Conservation (phyloP, 2,329 filamentous ascomycete genomes). For the Westerdykella aurantiaca region DNA sequence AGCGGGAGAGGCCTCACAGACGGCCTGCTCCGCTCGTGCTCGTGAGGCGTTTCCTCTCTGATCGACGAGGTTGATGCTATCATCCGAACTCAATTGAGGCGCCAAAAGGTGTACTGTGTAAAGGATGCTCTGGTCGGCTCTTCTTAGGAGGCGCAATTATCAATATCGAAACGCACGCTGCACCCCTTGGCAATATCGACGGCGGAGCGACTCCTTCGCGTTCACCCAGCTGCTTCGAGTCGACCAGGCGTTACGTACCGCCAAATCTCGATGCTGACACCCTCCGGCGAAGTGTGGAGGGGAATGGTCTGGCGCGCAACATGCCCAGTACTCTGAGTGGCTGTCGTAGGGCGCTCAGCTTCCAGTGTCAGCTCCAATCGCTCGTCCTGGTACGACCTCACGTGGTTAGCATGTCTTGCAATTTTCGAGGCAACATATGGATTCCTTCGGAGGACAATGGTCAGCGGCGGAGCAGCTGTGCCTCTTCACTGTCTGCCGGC, state of each 20-base stretch:
- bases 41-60: not conserved
- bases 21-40: not conserved
- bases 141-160: no score
- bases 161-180: no score
- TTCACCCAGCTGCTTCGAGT: not conserved
- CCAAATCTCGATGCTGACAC: not conserved
- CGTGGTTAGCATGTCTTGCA: not conserved
- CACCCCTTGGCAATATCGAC: no score
- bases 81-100: no score
- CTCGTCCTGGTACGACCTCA: not conserved
- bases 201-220: not conserved
- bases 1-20: constrained; percentile 3
- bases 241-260: not conserved
- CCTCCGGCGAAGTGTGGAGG: not conserved
- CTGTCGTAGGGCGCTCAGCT: not conserved
- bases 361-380: not conserved
- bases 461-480: not conserved
- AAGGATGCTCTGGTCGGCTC: no score
- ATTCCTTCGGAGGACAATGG: not conserved
- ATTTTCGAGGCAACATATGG: no score
- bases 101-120: no score
- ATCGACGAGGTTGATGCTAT: no score
- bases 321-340: not conserved
- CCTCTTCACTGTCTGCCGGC: not conserved
- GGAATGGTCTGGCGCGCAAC: not conserved